Evolutionary conservation across 169 alveolate species (phyloP).

Genomic region (Plasmodium chabaudi): DNA sequence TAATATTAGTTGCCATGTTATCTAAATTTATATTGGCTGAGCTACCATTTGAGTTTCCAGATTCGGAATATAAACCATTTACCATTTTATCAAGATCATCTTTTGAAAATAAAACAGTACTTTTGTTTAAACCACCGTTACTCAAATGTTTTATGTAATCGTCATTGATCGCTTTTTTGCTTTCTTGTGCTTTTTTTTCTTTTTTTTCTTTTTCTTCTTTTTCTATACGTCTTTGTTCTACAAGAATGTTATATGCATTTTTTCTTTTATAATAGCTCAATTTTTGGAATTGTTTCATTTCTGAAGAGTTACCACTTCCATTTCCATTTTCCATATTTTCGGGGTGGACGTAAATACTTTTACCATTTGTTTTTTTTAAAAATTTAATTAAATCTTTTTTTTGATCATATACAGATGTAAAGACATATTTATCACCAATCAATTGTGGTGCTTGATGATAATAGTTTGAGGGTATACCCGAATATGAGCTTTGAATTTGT

Average conservation of each 20-base stretch:
- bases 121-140: constrained; percentile 5
- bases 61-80: neutral
- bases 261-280: constrained; percentile 38
- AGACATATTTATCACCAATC: constrained; percentile 55
- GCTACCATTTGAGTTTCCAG: no score
- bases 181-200: neutral
- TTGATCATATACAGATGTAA: constrained; percentile 60
- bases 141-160: neutral
- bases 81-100: constrained; percentile 61
- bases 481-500: constrained; percentile 65
- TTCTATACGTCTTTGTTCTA: constrained; percentile 18
- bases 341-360: neutral
- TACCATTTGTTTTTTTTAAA: constrained; percentile 37
- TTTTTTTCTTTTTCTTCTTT: constrained; percentile 19
- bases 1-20: neutral
- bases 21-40: no score
- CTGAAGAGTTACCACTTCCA: neutral
- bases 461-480: constrained; percentile 51
- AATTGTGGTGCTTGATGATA: constrained; percentile 62
- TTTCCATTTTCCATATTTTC: neutral
- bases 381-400: constrained; percentile 44
- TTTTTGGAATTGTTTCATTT: neutral
- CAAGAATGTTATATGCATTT: constrained; percentile 35
- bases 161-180: neutral
- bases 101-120: constrained; percentile 23